A percentile compares a stretch with the other conserved stretches of the same genome.
Evolutionary conservation across 495 filamentous ascomycete genomes (phyloP).

Genomic region (Penicillium taxi): DNA sequence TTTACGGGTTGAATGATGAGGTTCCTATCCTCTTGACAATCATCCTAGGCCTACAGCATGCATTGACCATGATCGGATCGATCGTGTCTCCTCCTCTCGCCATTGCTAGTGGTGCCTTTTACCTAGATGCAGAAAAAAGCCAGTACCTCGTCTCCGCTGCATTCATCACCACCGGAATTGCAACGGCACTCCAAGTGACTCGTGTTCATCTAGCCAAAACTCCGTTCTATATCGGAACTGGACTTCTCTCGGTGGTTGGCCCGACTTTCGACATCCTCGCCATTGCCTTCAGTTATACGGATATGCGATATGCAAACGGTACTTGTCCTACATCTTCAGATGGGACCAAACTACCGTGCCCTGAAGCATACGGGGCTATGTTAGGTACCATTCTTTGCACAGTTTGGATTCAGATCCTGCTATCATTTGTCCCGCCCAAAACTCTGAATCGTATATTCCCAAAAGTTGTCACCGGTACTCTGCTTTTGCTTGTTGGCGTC

Average conservation of each 20-base stretch:
- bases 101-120: slow-evolving; percentile 60
- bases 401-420: slow-evolving; percentile 29
- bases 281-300: slow-evolving; percentile 62
- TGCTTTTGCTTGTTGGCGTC: slow-evolving; percentile 64
- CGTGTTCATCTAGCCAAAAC: slow-evolving; percentile 68
- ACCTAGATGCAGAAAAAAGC: slow-evolving; percentile 46
- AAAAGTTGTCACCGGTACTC: slow-evolving; percentile 72
- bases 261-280: slow-evolving; percentile 78
- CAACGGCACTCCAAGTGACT: slow-evolving; percentile 75
- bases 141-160: slow-evolving; percentile 81
- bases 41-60: slow-evolving; percentile 58
- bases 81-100: slow-evolving; percentile 65
- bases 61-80: slow-evolving; percentile 51
- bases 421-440: slow-evolving; percentile 40
- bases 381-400: slow-evolving; percentile 61
- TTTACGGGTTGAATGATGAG: slow-evolving; percentile 72
- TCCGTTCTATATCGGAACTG: slow-evolving; percentile 74
- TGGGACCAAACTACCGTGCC: slow-evolving; percentile 63
- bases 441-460: slow-evolving; percentile 68
- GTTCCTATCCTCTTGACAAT: slow-evolving; percentile 71
- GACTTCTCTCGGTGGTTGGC: slow-evolving; percentile 73
- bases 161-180: slow-evolving; percentile 70
- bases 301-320: slow-evolving; percentile 75
- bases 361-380: slow-evolving; percentile 73
- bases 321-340: slow-evolving; percentile 52